Conservation (phyloP, 2,329 filamentous ascomycete species). For the Lizonia empirigonia region DNA sequence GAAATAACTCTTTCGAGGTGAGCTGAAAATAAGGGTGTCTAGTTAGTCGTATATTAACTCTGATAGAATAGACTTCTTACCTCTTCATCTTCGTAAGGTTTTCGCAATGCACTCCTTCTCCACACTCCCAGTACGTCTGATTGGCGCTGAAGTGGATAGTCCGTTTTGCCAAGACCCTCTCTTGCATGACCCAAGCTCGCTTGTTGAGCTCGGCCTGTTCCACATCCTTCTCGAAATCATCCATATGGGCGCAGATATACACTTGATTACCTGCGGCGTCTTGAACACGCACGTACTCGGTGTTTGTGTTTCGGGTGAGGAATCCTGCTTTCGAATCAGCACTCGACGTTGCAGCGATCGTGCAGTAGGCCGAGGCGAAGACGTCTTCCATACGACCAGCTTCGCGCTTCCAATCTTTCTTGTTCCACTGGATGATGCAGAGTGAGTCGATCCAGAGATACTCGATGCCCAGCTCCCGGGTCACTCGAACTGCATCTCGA, state of each 20-base stretch:
- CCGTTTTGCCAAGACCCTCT: constrained; percentile 20
- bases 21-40: too few relatives aligned
- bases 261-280: neutral
- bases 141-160: constrained; percentile 27
- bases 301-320: neutral
- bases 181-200: constrained; percentile 28
- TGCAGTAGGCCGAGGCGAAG: neutral
- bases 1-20: neutral
- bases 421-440: neutral
- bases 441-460: neutral
- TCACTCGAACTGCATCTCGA: neutral
- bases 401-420: neutral
- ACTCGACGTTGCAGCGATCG: neutral
- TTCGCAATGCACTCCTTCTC: constrained; percentile 23
- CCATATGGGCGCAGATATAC: neutral
- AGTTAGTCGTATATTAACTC: too few relatives aligned
- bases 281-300: neutral
- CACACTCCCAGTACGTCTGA: constrained; percentile 28
- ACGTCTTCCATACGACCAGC: neutral
- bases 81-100: constrained; percentile 11
- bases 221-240: neutral
- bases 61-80: too few relatives aligned
- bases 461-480: neutral
- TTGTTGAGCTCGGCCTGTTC: neutral
- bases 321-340: neutral